These are phyloP conservation scores for Didymella sp. DNA, from an alignment of 2,329 filamentous ascomycete species.

Conservation along the genomic window DNA sequence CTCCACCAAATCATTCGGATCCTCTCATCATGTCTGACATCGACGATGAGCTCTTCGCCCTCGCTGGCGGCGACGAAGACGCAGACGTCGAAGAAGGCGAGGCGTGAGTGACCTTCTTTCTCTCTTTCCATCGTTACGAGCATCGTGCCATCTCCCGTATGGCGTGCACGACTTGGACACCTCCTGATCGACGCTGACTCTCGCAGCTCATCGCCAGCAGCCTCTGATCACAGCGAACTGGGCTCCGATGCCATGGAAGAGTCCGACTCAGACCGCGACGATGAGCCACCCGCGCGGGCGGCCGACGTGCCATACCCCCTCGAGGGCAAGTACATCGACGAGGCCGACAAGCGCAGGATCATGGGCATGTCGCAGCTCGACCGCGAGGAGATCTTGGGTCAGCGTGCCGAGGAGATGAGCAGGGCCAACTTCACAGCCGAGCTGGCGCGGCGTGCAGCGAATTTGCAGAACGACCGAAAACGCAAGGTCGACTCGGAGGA, in stretches of 20 bases:
- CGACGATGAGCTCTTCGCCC: slow-evolving; percentile 89
- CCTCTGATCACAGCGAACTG: slow-evolving; percentile 72
- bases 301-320: slow-evolving; percentile 77
- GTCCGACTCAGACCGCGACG: slow-evolving; percentile 61
- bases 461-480: slow-evolving; percentile 68
- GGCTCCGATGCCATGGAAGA: slow-evolving; percentile 91
- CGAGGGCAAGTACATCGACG: slow-evolving; percentile 78
- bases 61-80: slow-evolving; percentile 75
- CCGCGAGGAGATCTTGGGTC: slow-evolving; percentile 87
- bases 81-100: slow-evolving; percentile 78
- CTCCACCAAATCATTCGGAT: slow-evolving; percentile 9
- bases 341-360: slow-evolving; percentile 66
- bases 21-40: slow-evolving; percentile 71
- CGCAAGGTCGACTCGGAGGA: slow-evolving; percentile 82
- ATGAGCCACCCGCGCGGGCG: slow-evolving; percentile 58
- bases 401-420: slow-evolving; percentile 83
- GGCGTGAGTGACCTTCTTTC: slow-evolving; percentile 67
- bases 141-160: not conserved
- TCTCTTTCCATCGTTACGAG: not conserved
- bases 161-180: not conserved
- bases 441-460: slow-evolving; percentile 76
- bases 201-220: slow-evolving; percentile 70
- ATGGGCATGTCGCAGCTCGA: slow-evolving; percentile 88
- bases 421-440: slow-evolving; percentile 81
- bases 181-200: slow-evolving; percentile 37